Percentiles rank a stretch among this genome's conserved stretches.
Conservation (phyloP, 2,329 filamentous ascomycete genomes). For the Colletotrichum musicola region DNA sequence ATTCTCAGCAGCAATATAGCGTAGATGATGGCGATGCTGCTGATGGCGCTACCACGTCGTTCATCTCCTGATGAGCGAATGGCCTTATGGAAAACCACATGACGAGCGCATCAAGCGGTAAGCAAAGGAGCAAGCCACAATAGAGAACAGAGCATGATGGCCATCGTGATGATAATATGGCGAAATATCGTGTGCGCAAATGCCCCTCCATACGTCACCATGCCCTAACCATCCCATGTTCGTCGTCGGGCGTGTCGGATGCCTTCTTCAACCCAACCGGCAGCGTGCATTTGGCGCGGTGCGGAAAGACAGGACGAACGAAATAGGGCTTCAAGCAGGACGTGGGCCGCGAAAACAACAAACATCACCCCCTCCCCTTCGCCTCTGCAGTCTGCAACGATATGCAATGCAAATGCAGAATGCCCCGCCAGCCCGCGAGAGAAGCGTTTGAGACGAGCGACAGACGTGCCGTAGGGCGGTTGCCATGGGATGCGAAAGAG, state of each 20-base stretch:
- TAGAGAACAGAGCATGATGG: not conserved
- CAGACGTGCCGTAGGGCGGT: constrained; percentile 27
- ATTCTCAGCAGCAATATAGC: constrained; percentile 10
- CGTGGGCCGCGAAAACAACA: not conserved
- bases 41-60: constrained; percentile 2
- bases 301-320: constrained; percentile 11
- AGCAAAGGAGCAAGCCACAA: not conserved
- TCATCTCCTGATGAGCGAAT: constrained; percentile 7
- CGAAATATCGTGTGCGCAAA: constrained; percentile 27
- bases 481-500: constrained; percentile 37
- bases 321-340: constrained; percentile 31
- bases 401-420: constrained; percentile 37
- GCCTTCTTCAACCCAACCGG: constrained; percentile 27
- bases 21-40: not conserved
- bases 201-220: constrained; percentile 28
- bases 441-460: constrained; percentile 2
- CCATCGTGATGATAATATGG: no score
- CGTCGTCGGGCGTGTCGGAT: constrained; percentile 5
- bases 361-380: constrained; percentile 27
- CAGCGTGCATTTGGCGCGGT: constrained; percentile 12
- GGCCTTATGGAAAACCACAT: constrained; percentile 2
- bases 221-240: constrained; percentile 31
- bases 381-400: constrained; percentile 39
- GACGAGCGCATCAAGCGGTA: not conserved
- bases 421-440: constrained; percentile 34